These are phyloP conservation scores for Raphanus sativus DNA, from an alignment of 345 rosid genomes.

Conservation along the genomic window DNA sequence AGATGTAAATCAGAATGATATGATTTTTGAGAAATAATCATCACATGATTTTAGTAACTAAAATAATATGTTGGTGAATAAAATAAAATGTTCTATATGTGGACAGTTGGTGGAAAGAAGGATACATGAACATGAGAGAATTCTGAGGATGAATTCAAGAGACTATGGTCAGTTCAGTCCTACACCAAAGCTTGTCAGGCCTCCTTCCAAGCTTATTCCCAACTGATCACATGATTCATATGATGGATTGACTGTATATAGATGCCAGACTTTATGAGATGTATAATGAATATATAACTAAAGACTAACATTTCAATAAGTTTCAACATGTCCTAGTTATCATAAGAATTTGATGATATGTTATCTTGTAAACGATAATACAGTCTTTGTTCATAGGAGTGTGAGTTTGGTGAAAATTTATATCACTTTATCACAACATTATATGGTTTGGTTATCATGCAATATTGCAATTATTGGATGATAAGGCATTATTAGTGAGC, in stretches of 20 bases:
- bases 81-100: background rate
- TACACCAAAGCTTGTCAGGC: constrained; percentile 68
- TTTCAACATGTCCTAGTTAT: constrained; percentile 5
- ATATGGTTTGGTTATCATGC: constrained; percentile 3
- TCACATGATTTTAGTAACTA: background rate
- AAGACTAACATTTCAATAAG: constrained; percentile 19
- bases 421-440: background rate
- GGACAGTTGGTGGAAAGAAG: constrained; percentile 27
- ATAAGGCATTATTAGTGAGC: background rate
- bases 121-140: constrained; percentile 66
- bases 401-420: constrained; percentile 8
- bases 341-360: background rate
- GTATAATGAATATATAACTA: constrained; percentile 9
- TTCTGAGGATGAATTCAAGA: constrained; percentile 53
- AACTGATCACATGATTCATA: constrained; percentile 46
- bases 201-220: constrained; percentile 96
- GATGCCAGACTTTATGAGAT: constrained; percentile 19
- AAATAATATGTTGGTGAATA: constrained; percentile 6
- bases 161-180: constrained; percentile 82
- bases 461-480: background rate
- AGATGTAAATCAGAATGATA: background rate
- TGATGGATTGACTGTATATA: constrained; percentile 9
- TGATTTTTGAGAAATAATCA: background rate
- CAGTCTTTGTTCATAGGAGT: constrained; percentile 9
- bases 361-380: background rate